Conservation (phyloP, 306 rosid species). For the Acmispon strigosus region DNA sequence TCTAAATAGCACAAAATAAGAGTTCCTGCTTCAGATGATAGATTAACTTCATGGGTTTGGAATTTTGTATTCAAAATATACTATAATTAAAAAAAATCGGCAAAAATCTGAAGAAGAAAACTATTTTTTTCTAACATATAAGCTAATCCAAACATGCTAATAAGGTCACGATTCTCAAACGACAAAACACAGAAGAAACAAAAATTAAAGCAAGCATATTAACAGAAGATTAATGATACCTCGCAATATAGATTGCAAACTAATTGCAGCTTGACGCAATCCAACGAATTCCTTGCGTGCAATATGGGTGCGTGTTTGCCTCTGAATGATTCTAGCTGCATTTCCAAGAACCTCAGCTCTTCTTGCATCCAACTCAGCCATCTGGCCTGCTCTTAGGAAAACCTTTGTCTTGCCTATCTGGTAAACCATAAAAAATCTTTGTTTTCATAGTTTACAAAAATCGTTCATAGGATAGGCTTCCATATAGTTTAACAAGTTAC, state of each 20-base stretch:
- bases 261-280: slow-evolving; percentile 77
- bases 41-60: not conserved
- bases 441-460: slow-evolving; percentile 11
- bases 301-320: slow-evolving; percentile 88
- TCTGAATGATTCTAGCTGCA: slow-evolving; percentile 87
- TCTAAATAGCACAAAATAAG: not conserved
- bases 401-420: slow-evolving; percentile 95
- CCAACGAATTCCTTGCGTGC: slow-evolving; percentile 84
- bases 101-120: not conserved
- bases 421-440: slow-evolving; percentile 42
- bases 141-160: not conserved
- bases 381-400: slow-evolving; percentile 96
- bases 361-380: slow-evolving; percentile 98
- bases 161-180: not conserved
- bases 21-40: not conserved
- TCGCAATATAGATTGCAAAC: slow-evolving; percentile 81
- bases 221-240: slow-evolving; percentile 44
- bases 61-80: not conserved
- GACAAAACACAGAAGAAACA: slow-evolving; percentile 14
- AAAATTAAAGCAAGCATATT: slow-evolving; percentile 12
- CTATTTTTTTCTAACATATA: not conserved
- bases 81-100: not conserved
- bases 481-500: not conserved
- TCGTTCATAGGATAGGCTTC: slow-evolving; percentile 5
- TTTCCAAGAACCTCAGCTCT: slow-evolving; percentile 95